Conservation (phyloP, 2,329 filamentous ascomycete genomes). For the Phialemonium atrogriseum region DNA sequence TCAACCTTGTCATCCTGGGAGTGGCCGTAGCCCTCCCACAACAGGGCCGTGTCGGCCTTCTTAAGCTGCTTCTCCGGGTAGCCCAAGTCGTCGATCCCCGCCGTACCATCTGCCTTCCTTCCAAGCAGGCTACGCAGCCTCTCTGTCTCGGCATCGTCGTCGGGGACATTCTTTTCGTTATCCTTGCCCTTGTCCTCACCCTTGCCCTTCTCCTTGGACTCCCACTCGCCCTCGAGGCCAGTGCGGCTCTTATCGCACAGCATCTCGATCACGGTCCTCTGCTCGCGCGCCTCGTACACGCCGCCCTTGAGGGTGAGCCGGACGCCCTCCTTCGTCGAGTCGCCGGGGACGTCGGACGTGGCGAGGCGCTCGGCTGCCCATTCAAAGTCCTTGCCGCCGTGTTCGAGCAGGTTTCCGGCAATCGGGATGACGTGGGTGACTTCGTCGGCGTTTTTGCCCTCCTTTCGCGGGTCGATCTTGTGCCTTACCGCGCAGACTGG, state of each 20-base stretch:
- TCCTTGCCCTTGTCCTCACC: slow-evolving; percentile 19
- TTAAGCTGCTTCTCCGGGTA: slow-evolving; percentile 42
- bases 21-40: slow-evolving; percentile 65
- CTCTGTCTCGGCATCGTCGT: slow-evolving; percentile 27
- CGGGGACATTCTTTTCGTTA: slow-evolving; percentile 25
- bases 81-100: slow-evolving; percentile 19
- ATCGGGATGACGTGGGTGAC: slow-evolving; percentile 60
- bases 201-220: slow-evolving; percentile 20
- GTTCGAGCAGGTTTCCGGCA: slow-evolving; percentile 58
- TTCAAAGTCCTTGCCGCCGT: slow-evolving; percentile 53
- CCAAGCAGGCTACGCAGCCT: no score
- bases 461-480: slow-evolving; percentile 31
- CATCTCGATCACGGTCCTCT: slow-evolving; percentile 78
- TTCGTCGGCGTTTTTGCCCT: slow-evolving; percentile 35
- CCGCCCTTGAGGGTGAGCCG: slow-evolving; percentile 60
- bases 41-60: slow-evolving; percentile 54
- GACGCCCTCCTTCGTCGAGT: slow-evolving; percentile 63
- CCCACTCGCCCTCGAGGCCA: slow-evolving; percentile 65
- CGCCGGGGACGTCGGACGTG: slow-evolving; percentile 52
- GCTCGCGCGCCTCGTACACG: slow-evolving; percentile 43
- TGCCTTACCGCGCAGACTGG: slow-evolving; percentile 69
- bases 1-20: slow-evolving; percentile 47
- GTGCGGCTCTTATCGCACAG: slow-evolving; percentile 66
- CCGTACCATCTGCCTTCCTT: no score
- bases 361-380: slow-evolving; percentile 59